Evolutionary conservation across 1,284 basidiomycete species (phyloP).

Genomic region (Cutaneotrichosporon dermatis): DNA sequence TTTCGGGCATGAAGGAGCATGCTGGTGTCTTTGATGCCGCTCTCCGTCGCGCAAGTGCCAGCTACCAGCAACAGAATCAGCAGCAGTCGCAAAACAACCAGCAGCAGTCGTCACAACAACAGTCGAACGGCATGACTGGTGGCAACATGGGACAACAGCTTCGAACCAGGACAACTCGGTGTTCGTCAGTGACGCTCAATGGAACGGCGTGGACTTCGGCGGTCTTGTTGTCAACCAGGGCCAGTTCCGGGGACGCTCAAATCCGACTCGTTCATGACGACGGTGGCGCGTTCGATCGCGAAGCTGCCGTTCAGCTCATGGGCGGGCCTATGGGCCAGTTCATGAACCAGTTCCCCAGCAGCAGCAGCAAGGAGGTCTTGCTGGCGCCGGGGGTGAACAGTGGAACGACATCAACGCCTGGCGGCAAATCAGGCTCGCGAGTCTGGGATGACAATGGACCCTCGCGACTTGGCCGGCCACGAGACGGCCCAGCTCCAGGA

Average conservation of each 20-base stretch:
- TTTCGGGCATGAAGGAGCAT: conserved; percentile 44
- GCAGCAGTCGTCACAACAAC: not conserved
- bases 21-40: conserved; percentile 45
- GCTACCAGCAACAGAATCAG: conserved; percentile 19
- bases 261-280: conserved; percentile 41
- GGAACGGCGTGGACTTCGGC: conserved; percentile 4
- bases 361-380: not conserved
- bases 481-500: conserved; percentile 13
- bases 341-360: conserved; percentile 5
- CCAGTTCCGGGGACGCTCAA: conserved; percentile 32
- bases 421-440: conserved; percentile 17
- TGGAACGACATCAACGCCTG: conserved; percentile 22
- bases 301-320: conserved; percentile 31
- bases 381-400: not conserved
- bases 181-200: conserved; percentile 3
- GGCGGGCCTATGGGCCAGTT: conserved; percentile 5
- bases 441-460: conserved; percentile 31
- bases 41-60: conserved; percentile 28
- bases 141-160: not conserved
- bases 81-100: conserved; percentile 2
- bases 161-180: conserved; percentile 1
- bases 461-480: conserved; percentile 34
- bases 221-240: conserved; percentile 1
- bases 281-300: conserved; percentile 31
- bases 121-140: conserved; percentile 3